Evolutionary conservation across 2,329 filamentous ascomycete genomes (phyloP).

Genomic region (Paraconiothyrium brasiliense): DNA sequence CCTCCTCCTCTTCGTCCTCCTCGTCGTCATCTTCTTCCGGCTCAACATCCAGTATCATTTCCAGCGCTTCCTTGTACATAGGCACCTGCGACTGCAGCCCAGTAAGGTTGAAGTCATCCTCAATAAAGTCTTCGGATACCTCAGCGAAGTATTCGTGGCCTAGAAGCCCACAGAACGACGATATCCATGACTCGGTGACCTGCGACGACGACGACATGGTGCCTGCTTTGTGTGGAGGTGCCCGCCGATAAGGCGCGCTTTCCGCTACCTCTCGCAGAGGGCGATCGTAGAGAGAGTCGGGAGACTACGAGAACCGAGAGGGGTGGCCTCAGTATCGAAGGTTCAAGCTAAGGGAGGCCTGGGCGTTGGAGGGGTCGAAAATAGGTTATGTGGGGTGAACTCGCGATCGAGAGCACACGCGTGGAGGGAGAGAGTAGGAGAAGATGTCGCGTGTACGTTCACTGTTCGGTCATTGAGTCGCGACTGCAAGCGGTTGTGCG

Average conservation of each 20-base stretch:
- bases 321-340: slow-evolving; percentile 27
- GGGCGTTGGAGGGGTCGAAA: slow-evolving; percentile 39
- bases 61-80: slow-evolving; percentile 98
- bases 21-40: slow-evolving; percentile 93
- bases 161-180: slow-evolving; percentile 92
- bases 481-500: slow-evolving; percentile 9
- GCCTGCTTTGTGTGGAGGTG: slow-evolving; percentile 7
- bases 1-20: slow-evolving; percentile 75
- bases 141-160: slow-evolving; percentile 99
- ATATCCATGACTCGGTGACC: slow-evolving; percentile 91
- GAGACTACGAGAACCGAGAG: slow-evolving; percentile 3
- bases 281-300: slow-evolving; percentile 6
- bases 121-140: slow-evolving; percentile 98
- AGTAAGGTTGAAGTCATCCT: slow-evolving; percentile 99
- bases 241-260: slow-evolving; percentile 11
- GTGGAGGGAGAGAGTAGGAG: background rate
- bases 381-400: slow-evolving; percentile 38
- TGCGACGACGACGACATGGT: slow-evolving; percentile 66
- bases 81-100: slow-evolving; percentile 93
- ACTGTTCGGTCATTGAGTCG: slow-evolving; percentile 19
- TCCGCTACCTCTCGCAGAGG: slow-evolving; percentile 3
- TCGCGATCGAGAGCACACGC: slow-evolving; percentile 5
- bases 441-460: slow-evolving; percentile 2
- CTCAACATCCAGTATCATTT: slow-evolving; percentile 99
- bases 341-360: slow-evolving; percentile 27